Conservation (phyloP, 163 green algal species). For the Scenedesmus sp. region DNA sequence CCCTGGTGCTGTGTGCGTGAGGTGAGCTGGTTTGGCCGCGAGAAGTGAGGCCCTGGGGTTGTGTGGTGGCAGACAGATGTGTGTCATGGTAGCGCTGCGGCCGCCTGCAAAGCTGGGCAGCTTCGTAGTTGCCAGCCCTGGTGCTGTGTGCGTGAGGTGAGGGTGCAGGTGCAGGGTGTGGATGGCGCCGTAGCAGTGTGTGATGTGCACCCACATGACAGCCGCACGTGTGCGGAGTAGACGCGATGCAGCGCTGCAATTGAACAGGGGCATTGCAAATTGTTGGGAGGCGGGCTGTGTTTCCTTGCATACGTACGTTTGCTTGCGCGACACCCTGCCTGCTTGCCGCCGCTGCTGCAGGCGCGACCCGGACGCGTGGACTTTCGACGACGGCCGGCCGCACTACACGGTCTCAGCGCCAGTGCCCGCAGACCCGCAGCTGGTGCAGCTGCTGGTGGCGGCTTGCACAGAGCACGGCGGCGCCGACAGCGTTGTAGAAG, state of each 20-base stretch:
- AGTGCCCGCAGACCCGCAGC: conserved; percentile 63
- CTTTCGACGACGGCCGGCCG: conserved; percentile 10
- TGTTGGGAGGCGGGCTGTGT: not conserved
- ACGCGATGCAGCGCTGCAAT: too few relatives aligned
- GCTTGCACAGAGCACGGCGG: conserved; percentile 59
- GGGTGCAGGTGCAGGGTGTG: too few relatives aligned
- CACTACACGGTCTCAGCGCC: conserved; percentile 63
- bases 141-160: too few relatives aligned
- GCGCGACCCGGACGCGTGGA: conserved; percentile 71
- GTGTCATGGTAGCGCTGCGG: too few relatives aligned
- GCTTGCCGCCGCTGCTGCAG: conserved; percentile 22
- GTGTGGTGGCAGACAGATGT: too few relatives aligned
- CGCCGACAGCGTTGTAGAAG: conserved; percentile 59
- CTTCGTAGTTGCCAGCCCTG: too few relatives aligned
- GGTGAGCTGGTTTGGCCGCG: not conserved
- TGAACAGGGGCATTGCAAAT: too few relatives aligned
- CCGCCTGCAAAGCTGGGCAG: too few relatives aligned
- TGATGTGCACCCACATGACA: too few relatives aligned
- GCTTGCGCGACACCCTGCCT: not conserved
- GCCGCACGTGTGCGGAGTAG: too few relatives aligned
- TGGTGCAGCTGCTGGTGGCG: conserved; percentile 59
- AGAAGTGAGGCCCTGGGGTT: not conserved
- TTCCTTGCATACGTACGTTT: not conserved
- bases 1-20: conserved; percentile 67
- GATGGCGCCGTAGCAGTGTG: too few relatives aligned